A percentile compares a stretch with the other conserved stretches of the same genome.
phyloP scores from a whole-genome alignment of 495 filamentous ascomycete genomes.

The Polyplosphaeria fusca region DNA sequence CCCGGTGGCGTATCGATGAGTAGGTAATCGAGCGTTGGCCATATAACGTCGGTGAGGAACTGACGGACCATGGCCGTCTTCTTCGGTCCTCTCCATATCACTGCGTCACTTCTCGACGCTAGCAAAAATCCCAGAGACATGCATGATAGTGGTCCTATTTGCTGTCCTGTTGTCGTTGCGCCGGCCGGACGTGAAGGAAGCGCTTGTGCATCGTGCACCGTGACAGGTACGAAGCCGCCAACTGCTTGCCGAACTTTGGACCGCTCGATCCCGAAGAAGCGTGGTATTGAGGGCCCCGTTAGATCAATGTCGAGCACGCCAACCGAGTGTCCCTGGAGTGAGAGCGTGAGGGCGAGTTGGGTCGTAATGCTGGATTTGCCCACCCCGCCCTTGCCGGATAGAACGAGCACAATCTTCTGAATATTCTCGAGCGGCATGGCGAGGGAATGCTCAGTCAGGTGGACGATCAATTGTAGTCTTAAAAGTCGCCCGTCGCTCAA shows the following conservation, averaged over 20 bases:
- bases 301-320: constrained; percentile 96
- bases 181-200: constrained; percentile 17
- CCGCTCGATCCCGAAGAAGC: constrained; percentile 83
- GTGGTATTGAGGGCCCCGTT: constrained; percentile 92
- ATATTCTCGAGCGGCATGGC: constrained; percentile 44
- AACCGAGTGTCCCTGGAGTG: constrained; percentile 76
- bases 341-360: constrained; percentile 87
- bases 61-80: constrained; percentile 99
- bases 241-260: constrained; percentile 86
- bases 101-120: constrained; percentile 75
- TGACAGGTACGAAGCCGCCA: constrained; percentile 84
- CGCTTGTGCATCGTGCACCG: constrained; percentile 60
- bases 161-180: constrained; percentile 1
- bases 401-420: constrained; percentile 54
- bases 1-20: constrained; percentile 95
- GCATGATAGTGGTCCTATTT: constrained; percentile 67
- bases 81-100: constrained; percentile 96
- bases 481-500: neutral
- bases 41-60: constrained; percentile 88
- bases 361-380: constrained; percentile 96
- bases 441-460: constrained; percentile 4
- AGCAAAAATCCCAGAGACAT: constrained; percentile 95
- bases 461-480: neutral
- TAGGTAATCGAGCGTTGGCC: constrained; percentile 82
- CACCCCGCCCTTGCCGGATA: constrained; percentile 96